Evolutionary conservation across 2,329 filamentous ascomycete species (phyloP), one percentile per base, ranked within the genome.

Genomic region (Aspergillus aculeatinus): DNA sequence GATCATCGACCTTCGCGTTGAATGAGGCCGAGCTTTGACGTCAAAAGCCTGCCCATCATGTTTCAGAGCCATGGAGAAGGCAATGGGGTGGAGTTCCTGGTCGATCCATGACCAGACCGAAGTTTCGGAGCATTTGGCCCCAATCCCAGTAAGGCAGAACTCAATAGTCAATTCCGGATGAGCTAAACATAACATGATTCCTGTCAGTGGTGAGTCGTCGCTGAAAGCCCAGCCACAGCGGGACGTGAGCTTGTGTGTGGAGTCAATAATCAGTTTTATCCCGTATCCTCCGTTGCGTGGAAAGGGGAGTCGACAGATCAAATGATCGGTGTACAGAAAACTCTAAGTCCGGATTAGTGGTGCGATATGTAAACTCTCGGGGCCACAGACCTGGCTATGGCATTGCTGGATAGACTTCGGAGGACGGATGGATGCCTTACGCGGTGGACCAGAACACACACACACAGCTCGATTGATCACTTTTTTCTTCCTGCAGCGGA

Each of bases 141-240:
- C 59, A 54, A 12, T 56, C 51, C 54, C 35, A 31, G 55, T 42
- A 54, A 55, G 55, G 42, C 39, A 21, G 33, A 52, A 54, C 55
- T 49, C 58, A 59, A 64, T 64, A 64, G 62, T 62, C 35, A 33
- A 29, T 52, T 50, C 5, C 39, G 39, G 14, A 58, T 56, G 25
- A 31, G 52, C 58, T 60, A 62, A 59, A 64, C 60, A 64, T 60
- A 62, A 62, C 60, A 62, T 62, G 56, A 58, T 33, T 27, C 35
- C n/a, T 14, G 25, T 39, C 31, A 35, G 39, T 23, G 47, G 35
- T 49, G 48, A 33, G 48, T 50, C 48, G 27, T 50, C 48, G 27
- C n/a, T 16, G 33, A 29, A 23, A 57, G 19, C 48, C 55, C 27
- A 55, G 39, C 25, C 27, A 35, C 25, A 27, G 35, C 16, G 12